A percentile compares a stretch with the other conserved stretches of the same genome.
phyloP scores from a whole-genome alignment of 202 grass and related monocot genomes.

The Zoysia matrella region DNA sequence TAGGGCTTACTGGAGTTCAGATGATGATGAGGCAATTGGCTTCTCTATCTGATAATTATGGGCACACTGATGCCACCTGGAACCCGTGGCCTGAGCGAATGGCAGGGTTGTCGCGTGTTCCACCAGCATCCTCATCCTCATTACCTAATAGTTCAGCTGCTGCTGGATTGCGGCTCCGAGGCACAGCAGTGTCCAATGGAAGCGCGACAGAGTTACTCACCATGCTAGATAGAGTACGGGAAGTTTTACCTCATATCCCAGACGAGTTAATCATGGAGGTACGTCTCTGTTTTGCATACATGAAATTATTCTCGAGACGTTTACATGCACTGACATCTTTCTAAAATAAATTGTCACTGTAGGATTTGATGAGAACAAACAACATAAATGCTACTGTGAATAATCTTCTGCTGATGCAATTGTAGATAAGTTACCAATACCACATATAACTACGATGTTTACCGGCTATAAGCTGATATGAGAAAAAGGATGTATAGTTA shows the following conservation, averaged over 20 bases:
- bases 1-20: no score
- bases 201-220: constrained; percentile 62
- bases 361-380: constrained; percentile 98
- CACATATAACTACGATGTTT: no score
- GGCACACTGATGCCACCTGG: constrained; percentile 65
- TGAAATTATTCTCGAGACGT: constrained; percentile 28
- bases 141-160: constrained; percentile 53
- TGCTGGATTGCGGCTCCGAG: constrained; percentile 70
- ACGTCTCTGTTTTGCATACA: constrained; percentile 10
- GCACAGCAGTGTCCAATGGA: constrained; percentile 37
- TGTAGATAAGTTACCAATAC: constrained; percentile 31
- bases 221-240: constrained; percentile 91
- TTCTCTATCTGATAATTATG: constrained; percentile 77
- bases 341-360: constrained; percentile 20
- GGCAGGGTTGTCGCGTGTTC: constrained; percentile 49
- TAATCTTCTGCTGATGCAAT: constrained; percentile 98
- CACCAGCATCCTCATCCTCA: constrained; percentile 52
- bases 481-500: constrained; percentile 66
- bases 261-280: constrained; percentile 97
- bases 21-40: constrained; percentile 43
- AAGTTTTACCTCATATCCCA: constrained; percentile 91
- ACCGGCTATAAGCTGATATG: constrained; percentile 36
- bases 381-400: constrained; percentile 99
- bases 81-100: constrained; percentile 64
- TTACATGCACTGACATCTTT: constrained; percentile 13